Evolutionary conservation across 352 stramenopile genomes (phyloP), one percentile per base, ranked within the genome.

Genomic region (Phytopythium ostracodes): DNA sequence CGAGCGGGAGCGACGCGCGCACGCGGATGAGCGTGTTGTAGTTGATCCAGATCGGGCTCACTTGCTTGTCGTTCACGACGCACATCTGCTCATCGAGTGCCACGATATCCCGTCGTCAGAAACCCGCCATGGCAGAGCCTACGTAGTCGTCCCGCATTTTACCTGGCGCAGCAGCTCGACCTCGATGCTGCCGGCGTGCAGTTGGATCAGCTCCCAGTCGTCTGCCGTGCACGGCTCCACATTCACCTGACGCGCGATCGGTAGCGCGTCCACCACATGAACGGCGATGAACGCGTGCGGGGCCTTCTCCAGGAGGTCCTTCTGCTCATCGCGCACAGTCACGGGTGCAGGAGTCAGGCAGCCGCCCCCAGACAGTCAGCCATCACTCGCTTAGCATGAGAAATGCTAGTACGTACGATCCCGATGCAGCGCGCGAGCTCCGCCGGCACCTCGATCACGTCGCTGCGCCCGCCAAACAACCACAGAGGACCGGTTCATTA

Each of bases 191-290:
- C 85, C 88, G 0, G 89, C 85, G 63, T 96, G 87, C 58, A 95
- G 59, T 65, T 97, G 88, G 59, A 97, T 91, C 22, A 97, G 73
- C 60, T 97, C 89, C 89, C 89, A 97, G 67, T 97, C 89, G 64
- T 97, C 89, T 1, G 84, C 63, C 4, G 88, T 94, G 47, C 79
- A 85, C 12, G 89, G 89, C 55, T 97, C 88, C 8, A 97, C 82
- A 60, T 91, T 87, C 24, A 97, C 73, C 40, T 92, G 75, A 10
- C 70, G 66, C 27, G 87, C 87, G 49, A 87, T 77, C 2, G 87
- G 77, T 29, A 95, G 64, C 25, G 71, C 66, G 10, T 92, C 82
- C n/a, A 89, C 84, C 17, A 94, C 70, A 47, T 90, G 83, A 0
- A 93, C 88, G 17, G 80, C 74, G 36, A 96, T 53, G 49, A 87